A percentile compares a stretch with the other conserved stretches of the same genome.
phyloP scores from a whole-genome alignment of 2,329 filamentous ascomycete species.

The Colletotrichum liaoningense region DNA sequence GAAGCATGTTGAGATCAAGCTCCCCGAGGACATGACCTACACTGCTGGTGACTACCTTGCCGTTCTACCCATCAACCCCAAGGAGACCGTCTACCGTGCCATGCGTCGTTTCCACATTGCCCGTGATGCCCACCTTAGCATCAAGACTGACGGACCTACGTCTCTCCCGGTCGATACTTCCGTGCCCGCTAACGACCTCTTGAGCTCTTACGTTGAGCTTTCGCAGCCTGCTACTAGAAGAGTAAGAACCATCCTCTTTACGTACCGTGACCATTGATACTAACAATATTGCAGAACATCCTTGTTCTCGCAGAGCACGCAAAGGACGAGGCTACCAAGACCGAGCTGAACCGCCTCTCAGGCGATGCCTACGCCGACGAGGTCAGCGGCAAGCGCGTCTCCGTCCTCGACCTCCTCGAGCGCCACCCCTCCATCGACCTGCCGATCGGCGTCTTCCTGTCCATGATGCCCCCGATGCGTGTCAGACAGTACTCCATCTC shows the following conservation, averaged over 20 bases:
- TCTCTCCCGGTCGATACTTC: constrained; percentile 66
- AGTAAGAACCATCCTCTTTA: constrained; percentile 47
- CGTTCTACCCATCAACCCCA: constrained; percentile 77
- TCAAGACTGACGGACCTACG: constrained; percentile 62
- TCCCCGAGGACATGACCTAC: constrained; percentile 76
- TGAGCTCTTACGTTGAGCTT: constrained; percentile 79
- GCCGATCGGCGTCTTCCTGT: constrained; percentile 70
- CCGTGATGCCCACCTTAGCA: constrained; percentile 75
- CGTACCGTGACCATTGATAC: accelerated
- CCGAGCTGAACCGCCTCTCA: constrained; percentile 50
- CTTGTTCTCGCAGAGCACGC: constrained; percentile 38
- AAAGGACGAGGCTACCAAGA: constrained; percentile 47
- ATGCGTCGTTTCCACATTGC: constrained; percentile 76
- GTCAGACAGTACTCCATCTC: constrained; percentile 69
- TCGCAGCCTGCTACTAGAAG: constrained; percentile 78
- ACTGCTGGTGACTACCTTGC: constrained; percentile 82
- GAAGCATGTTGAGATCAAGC: constrained; percentile 74
- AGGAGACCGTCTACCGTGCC: constrained; percentile 69
- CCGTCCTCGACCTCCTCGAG: constrained; percentile 72
- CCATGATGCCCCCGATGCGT: constrained; percentile 73
- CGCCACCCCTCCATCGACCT: constrained; percentile 64
- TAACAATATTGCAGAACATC: constrained; percentile 48
- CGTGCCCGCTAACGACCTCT: constrained; percentile 71
- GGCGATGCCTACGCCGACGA: constrained; percentile 52
- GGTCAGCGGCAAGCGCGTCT: constrained; percentile 60